These are phyloP conservation scores for Ascosphaera apis DNA, from an alignment of 2,329 filamentous ascomycete genomes.

Conservation along the genomic window DNA sequence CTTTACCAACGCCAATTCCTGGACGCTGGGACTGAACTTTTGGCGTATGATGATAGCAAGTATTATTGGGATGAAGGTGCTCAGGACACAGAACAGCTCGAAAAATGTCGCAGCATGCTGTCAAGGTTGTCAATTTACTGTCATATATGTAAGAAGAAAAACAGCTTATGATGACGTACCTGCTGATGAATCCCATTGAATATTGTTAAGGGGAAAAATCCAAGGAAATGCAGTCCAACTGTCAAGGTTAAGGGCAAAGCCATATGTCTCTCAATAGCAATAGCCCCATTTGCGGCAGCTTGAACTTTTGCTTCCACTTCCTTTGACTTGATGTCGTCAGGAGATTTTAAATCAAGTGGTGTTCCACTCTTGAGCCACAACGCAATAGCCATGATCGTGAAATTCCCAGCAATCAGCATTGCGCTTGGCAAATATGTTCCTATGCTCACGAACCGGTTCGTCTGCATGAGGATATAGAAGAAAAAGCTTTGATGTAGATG, in stretches of 20 bases:
- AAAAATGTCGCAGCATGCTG: constrained; percentile 40
- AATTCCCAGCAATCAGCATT: constrained; percentile 90
- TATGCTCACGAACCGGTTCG: constrained; percentile 87
- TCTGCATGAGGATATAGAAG: constrained; percentile 87
- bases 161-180: constrained; percentile 26
- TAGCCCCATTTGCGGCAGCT: constrained; percentile 6
- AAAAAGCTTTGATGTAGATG: constrained; percentile 98
- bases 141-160: constrained; percentile 1
- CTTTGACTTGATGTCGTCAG: constrained; percentile 11
- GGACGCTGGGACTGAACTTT: constrained; percentile 30
- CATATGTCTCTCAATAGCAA: constrained; percentile 17
- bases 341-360: constrained; percentile 2
- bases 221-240: constrained; percentile 47
- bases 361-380: constrained; percentile 75
- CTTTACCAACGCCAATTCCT: constrained; percentile 59
- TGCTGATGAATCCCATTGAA: constrained; percentile 51
- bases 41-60: constrained; percentile 32
- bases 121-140: constrained; percentile 3
- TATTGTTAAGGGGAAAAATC: constrained; percentile 59
- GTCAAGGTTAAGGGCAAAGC: constrained; percentile 44
- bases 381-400: constrained; percentile 82
- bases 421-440: constrained; percentile 91
- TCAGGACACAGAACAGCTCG: constrained; percentile 31
- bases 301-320: constrained; percentile 5
- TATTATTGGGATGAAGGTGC: constrained; percentile 31